Evolutionary conservation across 192 early-diverging fungal genomes (phyloP), one percentile per base, ranked within the genome.

Genomic region (Umbelopsis isabellina): DNA sequence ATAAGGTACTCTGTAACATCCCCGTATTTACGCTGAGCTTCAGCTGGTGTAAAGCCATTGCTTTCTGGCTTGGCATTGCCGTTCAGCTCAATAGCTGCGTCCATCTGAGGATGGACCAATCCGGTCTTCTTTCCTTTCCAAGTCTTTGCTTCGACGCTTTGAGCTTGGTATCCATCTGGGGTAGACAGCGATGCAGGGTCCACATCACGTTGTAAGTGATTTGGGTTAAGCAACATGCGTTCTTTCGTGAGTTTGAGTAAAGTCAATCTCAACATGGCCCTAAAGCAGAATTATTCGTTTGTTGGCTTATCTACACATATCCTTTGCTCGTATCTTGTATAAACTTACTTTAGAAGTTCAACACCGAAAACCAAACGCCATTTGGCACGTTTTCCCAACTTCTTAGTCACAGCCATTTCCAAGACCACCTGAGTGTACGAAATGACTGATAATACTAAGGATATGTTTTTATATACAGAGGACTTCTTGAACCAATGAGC

Each of bases 181-280:
- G 73, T 72, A 10, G 67, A 68, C n/a, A 86, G 78, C 4, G 72
- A 70, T 0, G 84, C 69, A 16, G 85, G 84, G 33, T 94, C 91
- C 23, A 88, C 85, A 46, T 92, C 89, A 46, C 90, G 86, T 65
- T 92, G 90, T 8, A 83, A 80, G 55, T 91, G 86, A 33, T 73
- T 71, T 4, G 86, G 82, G 22, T 84, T 80, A 70, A 92, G 74
- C 20, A 88, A 67, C 84, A 90, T 89, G 46, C 88, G 84, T 47
- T 81, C 53, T 47, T 74, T 76, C 12, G 87, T 87, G 18, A 85
- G 50, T 20, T 74, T 71, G 30, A 92, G 67, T 33, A 92, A 74
- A 3, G 48, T 80, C 46, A 89, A 23, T 41, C 86, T 82, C 58
- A 84, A 81, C 11, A 80, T 18, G 0, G 79, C 81, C 49, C 86